A percentile compares a stretch with the other conserved stretches of the same genome.
Conservation (phyloP, 2,329 filamentous ascomycete species). For the Penicillium polonicum region DNA sequence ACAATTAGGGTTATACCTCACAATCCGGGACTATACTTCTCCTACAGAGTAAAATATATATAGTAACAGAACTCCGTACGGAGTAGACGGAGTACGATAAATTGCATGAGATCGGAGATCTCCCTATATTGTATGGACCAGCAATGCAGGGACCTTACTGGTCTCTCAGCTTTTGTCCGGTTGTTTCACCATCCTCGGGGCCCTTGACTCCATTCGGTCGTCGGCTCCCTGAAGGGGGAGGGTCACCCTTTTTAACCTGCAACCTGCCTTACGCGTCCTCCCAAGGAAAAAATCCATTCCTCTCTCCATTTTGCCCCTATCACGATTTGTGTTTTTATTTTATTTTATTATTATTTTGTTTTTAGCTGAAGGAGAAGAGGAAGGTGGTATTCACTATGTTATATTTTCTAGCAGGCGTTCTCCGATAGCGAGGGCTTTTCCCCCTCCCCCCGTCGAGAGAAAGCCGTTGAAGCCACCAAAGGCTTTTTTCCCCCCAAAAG, state of each 20-base stretch:
- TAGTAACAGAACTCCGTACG: background rate
- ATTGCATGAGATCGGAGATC: slow-evolving; percentile 6
- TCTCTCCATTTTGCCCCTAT: slow-evolving; percentile 2
- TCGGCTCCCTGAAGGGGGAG: slow-evolving; percentile 12
- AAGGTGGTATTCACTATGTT: slow-evolving; percentile 12
- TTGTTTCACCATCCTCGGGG: slow-evolving; percentile 34
- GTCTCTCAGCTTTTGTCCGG: slow-evolving; percentile 15
- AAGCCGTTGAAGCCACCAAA: slow-evolving; percentile 3
- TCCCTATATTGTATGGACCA: slow-evolving; percentile 7
- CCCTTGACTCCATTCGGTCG: slow-evolving; percentile 28
- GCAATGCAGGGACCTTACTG: slow-evolving; percentile 17
- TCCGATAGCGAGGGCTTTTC: background rate
- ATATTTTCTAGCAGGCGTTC: background rate
- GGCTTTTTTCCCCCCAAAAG: background rate
- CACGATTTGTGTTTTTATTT: slow-evolving; percentile 2
- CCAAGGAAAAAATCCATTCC: slow-evolving; percentile 7
- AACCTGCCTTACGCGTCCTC: slow-evolving; percentile 32
- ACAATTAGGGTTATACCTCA: background rate
- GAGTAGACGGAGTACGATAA: background rate
- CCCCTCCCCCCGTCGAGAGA: background rate
- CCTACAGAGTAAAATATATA: background rate
- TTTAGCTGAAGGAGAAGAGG: slow-evolving; percentile 6
- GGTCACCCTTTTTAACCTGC: slow-evolving; percentile 22
- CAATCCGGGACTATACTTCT: background rate
- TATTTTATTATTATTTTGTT: background rate